Evolutionary conservation across 1,284 basidiomycete species (phyloP).

Genomic region (Xanthoconium separans): DNA sequence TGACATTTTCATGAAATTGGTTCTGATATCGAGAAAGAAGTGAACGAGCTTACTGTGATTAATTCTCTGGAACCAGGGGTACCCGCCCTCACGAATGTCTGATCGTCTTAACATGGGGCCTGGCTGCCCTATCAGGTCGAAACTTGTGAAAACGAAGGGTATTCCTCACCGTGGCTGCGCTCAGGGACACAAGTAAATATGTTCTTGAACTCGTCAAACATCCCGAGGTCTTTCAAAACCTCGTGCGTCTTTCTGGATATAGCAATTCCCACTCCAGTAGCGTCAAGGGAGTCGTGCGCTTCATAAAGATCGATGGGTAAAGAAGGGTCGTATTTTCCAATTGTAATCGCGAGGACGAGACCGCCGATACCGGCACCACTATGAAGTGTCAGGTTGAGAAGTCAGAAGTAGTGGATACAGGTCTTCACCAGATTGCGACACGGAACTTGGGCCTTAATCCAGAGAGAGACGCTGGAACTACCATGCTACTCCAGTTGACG

Average conservation of each 20-base stretch:
- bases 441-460: not conserved
- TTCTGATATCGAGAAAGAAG: too few species aligned
- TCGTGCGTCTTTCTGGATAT: constrained; percentile 8
- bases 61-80: constrained; percentile 15
- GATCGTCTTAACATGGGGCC: constrained; percentile 13
- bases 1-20: not conserved
- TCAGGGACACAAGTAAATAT: not conserved
- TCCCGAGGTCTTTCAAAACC: not conserved
- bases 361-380: constrained; percentile 13
- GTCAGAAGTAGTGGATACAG: not conserved
- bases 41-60: constrained; percentile 5
- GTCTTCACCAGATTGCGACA: constrained; percentile 2
- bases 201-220: constrained; percentile 5
- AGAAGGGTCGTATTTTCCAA: constrained; percentile 15
- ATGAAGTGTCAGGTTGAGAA: not conserved
- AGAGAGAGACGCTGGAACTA: not conserved
- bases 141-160: not conserved
- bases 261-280: constrained; percentile 13
- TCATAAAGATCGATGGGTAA: constrained; percentile 19
- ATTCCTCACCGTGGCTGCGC: not conserved
- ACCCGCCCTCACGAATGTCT: constrained; percentile 25
- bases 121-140: not conserved
- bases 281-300: constrained; percentile 15
- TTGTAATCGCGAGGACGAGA: constrained; percentile 14
- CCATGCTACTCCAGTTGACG: not conserved